Percentiles rank a stretch among this genome's conserved stretches.
phyloP scores from a whole-genome alignment of 2,329 filamentous ascomycete genomes.

The Trichoderma lentiforme region DNA sequence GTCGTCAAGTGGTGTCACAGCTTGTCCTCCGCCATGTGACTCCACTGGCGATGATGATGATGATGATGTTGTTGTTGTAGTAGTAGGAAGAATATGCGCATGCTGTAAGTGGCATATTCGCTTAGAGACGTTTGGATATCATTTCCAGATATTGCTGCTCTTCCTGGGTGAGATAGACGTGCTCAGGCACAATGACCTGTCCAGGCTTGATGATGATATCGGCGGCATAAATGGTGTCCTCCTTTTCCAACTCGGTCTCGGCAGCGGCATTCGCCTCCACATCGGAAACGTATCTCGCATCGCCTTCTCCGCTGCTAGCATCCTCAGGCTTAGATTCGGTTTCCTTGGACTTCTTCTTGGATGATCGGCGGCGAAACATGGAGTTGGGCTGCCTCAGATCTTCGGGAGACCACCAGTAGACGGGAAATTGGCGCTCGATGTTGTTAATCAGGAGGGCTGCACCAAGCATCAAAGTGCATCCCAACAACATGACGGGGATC shows the following conservation, averaged over 20 bases:
- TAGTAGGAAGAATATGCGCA: not conserved
- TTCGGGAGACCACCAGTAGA: constrained; percentile 66
- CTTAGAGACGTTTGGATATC: constrained; percentile 34
- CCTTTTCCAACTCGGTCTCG: constrained; percentile 19
- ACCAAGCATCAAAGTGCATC: constrained; percentile 57
- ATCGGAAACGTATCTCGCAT: constrained; percentile 13
- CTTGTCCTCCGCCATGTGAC: not conserved
- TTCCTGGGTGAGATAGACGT: constrained; percentile 38
- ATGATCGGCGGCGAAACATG: constrained; percentile 14
- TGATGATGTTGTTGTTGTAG: not conserved
- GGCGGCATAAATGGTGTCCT: constrained; percentile 20
- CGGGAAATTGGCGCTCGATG: constrained; percentile 61
- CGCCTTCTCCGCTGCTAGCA: not conserved
- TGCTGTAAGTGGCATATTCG: not conserved
- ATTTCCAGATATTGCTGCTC: constrained; percentile 36
- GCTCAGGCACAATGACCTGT: constrained; percentile 33
- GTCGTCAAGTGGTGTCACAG: not conserved
- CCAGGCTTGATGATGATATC: constrained; percentile 38
- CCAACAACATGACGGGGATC: constrained; percentile 60
- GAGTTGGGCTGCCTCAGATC: constrained; percentile 23
- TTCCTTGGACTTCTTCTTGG: not conserved
- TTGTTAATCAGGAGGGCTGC: constrained; percentile 68
- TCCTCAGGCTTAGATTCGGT: not conserved
- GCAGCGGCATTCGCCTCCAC: constrained; percentile 19
- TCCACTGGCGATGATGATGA: not conserved